Base-by-base conservation (phyloP, 257 asterid species). In the Capsicum baccatum region DNA sequence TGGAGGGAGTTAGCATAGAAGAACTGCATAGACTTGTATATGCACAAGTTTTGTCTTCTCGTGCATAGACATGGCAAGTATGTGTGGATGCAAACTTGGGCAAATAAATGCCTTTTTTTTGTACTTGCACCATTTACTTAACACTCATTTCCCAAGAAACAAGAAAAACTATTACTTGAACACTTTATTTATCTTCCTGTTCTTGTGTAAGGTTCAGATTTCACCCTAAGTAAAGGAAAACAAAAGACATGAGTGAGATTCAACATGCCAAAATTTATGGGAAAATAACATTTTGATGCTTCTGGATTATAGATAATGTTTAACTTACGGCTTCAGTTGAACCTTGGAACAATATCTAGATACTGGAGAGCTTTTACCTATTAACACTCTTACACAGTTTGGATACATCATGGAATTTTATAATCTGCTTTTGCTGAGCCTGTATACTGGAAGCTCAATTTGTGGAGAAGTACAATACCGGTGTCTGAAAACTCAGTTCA, bases 11-110 rank as follows among this genome's bases (percentile, higher is more conserved):
- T 88, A 90, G 95, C 94, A 89, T 94, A 52, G 98, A 93, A 88
- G 99, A 94, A 93, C 99, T 96, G 83, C 92, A 92, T 85, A 92
- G 95, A 64, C 91, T 96, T 83, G 90, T 85, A 87, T 94, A 96
- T 91, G 96, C 98, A 9, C 98, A 94, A 92, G 93, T 94, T 83
- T 90, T 96, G 80, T 94, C 98, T 83, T 94, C 99, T 70, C 95
- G 94, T 89, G 91, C 93, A 83, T 88, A 93, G 92, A 96, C 99
- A 39, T 96, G 99, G 99, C 97, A 93, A 78, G 98, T 94, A 85
- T 92, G 99, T 87, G 83, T 73, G 59, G 15, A 26, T 54, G 26
- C 82, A 54, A 52, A 54, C 69, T 62, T 83, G 42, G 26, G 76
- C 68, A 33, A 33, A 26, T 68, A 64, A 17, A 68, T 83, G 82